These are phyloP conservation scores for Bolboschoenus planiculmis DNA, from an alignment of 176 grass and related monocot genomes.

Conservation along the genomic window DNA sequence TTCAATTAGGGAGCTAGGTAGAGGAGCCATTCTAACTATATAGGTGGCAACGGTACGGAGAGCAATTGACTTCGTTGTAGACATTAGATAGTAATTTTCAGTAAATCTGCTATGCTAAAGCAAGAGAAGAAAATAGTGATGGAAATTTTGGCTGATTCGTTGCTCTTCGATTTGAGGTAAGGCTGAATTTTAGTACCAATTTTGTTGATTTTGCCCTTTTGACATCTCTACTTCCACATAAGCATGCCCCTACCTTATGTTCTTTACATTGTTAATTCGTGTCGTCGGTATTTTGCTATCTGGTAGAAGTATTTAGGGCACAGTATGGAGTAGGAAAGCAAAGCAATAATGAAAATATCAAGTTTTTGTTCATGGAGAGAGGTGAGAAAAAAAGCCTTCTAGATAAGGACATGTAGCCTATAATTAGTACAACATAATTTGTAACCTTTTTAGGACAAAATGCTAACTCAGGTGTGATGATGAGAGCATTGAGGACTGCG, in stretches of 20 bases:
- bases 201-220: not conserved
- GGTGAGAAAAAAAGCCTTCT: not conserved
- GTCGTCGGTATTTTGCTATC: too few relatives aligned
- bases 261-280: not conserved
- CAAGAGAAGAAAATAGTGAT: not conserved
- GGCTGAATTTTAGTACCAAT: not conserved
- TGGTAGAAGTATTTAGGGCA: too few relatives aligned
- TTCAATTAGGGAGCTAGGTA: not conserved
- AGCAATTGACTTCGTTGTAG: not conserved
- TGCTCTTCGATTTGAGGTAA: not conserved
- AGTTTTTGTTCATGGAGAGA: not conserved
- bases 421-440: not conserved
- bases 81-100: not conserved
- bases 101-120: not conserved
- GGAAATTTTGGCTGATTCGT: not conserved
- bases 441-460: not conserved
- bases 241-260: not conserved
- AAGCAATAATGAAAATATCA: not conserved
- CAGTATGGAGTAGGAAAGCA: not conserved
- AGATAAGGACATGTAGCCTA: not conserved
- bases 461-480: too few relatives aligned
- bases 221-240: not conserved
- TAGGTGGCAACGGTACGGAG: not conserved
- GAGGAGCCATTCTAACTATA: not conserved
- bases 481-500: too few relatives aligned